A percentile compares a stretch with the other conserved stretches of the same genome.
Evolutionary conservation across 352 stramenopile genomes (phyloP).

Genomic region (Thalassiosira mediterranea): DNA sequence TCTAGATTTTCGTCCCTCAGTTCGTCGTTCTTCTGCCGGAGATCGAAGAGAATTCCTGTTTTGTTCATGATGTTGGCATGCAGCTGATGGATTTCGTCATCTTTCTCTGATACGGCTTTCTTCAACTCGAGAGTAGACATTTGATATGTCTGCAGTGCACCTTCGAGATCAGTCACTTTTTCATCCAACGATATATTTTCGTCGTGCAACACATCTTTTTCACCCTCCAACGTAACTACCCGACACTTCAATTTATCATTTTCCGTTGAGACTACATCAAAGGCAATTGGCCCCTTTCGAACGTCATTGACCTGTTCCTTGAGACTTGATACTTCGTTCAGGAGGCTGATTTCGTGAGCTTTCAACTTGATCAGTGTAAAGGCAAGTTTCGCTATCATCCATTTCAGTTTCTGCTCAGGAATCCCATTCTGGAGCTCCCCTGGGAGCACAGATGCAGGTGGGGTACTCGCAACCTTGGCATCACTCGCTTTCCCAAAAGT

Average conservation of each 20-base stretch:
- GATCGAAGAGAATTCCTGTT: constrained; percentile 17
- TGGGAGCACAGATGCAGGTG: background rate
- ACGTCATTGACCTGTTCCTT: constrained; percentile 8
- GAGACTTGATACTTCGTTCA: constrained; percentile 2
- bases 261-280: background rate
- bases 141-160: background rate
- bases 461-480: background rate
- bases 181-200: constrained; percentile 8
- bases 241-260: constrained; percentile 19
- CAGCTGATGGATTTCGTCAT: constrained; percentile 22
- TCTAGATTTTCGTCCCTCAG: constrained; percentile 13
- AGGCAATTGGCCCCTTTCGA: constrained; percentile 7
- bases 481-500: constrained; percentile 1
- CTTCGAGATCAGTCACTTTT: constrained; percentile 10
- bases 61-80: constrained; percentile 13
- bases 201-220: constrained; percentile 8
- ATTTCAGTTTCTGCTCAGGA: constrained; percentile 24
- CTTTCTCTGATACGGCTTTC: constrained; percentile 7
- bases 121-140: background rate
- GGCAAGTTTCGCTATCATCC: constrained; percentile 19
- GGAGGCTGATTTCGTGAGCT: constrained; percentile 11
- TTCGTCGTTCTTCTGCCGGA: constrained; percentile 26
- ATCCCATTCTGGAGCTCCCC: background rate
- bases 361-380: constrained; percentile 34
- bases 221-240: background rate